A percentile compares a stretch with the other conserved stretches of the same genome.
Evolutionary conservation across 2,329 filamentous ascomycete species (phyloP).

Genomic region (Magnaporthales sp.): DNA sequence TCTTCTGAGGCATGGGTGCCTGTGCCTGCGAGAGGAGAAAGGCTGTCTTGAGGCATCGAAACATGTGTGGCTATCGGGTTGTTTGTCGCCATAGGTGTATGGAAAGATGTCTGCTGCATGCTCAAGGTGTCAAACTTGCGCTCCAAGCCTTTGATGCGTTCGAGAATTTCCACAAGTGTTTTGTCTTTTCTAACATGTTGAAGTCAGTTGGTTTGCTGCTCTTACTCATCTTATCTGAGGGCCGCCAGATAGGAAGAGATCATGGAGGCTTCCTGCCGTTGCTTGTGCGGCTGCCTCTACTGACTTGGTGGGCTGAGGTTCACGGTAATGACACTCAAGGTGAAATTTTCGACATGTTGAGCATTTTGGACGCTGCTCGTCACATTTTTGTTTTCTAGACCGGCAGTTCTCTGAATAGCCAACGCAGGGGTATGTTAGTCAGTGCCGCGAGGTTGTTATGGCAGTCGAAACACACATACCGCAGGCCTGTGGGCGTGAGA

Average conservation of each 20-base stretch:
- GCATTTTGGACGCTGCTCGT: slow-evolving; percentile 54
- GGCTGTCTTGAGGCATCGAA: not conserved
- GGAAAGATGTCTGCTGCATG: slow-evolving; percentile 13
- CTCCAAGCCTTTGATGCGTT: slow-evolving; percentile 45
- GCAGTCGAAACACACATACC: not conserved
- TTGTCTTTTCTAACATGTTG: slow-evolving; percentile 45
- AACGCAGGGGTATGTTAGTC: not conserved
- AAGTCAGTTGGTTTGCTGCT: not conserved
- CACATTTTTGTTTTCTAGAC: slow-evolving; percentile 54
- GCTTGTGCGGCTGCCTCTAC: slow-evolving; percentile 17
- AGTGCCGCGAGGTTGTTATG: not conserved
- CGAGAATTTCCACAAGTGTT: slow-evolving; percentile 51
- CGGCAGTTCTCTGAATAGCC: slow-evolving; percentile 45
- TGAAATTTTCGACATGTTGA: slow-evolving; percentile 47
- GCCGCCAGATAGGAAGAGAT: not conserved
- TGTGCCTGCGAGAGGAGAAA: not conserved
- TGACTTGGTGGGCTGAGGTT: slow-evolving; percentile 55
- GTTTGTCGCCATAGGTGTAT: not conserved
- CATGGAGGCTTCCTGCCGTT: not conserved
- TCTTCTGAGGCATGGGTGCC: not conserved
- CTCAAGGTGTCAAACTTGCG: slow-evolving; percentile 41
- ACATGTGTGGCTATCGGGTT: not conserved
- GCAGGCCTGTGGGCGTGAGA: not conserved
- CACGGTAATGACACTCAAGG: slow-evolving; percentile 50
- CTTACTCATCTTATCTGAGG: not conserved